Evolutionary conservation across 1,284 basidiomycete genomes (phyloP), one percentile per base, ranked within the genome.

Genomic region (Ceratobasidium sp.): DNA sequence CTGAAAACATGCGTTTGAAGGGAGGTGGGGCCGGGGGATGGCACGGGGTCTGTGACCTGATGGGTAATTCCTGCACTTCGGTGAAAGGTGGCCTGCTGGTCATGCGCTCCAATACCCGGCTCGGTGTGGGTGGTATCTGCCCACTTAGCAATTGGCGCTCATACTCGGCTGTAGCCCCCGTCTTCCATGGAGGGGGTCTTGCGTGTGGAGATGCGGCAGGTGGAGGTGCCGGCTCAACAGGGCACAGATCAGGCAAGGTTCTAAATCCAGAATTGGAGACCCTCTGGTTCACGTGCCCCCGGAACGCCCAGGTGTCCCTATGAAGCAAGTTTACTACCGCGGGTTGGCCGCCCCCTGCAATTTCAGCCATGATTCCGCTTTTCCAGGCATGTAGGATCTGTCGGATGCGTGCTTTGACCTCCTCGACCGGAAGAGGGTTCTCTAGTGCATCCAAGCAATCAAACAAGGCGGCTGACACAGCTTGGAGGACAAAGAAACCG

Each of bases 111-210:
- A 40, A 29, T 34, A 34, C 15, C 4, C 29, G 59, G 29, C 7
- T 6, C 7, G 59, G 59, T 19, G 37, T 25, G 15, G 59, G 59
- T 15, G 59, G 59, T 11, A 62, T 15, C 19, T 19, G 11, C 8
- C 59, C 59, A 62, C 19, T 43, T 2, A 62, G 59, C 11, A 62
- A n/a, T 19, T 43, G 22, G 29, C 19, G 37, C 6, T 17, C 37
- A 37, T 62, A 62, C 15, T 37, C 37, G 7, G 11, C 29, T 7
- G 6, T 34, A 43, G 59, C 59, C 11, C 15, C 25, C 29, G 29
- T 34, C 15, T 62, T 19, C 59, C 59, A 62, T 11, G 59, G 59
- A 7, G 59, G 59, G 15, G 59, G 59, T 40, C 37, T 40, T 40
- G n/a, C 59, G 29, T 15, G 32, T 43, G 15, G 8, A n/a, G 29